These are phyloP conservation scores for Ogataea minuta DNA, from an alignment of 805 yeast species.

Conservation along the genomic window DNA sequence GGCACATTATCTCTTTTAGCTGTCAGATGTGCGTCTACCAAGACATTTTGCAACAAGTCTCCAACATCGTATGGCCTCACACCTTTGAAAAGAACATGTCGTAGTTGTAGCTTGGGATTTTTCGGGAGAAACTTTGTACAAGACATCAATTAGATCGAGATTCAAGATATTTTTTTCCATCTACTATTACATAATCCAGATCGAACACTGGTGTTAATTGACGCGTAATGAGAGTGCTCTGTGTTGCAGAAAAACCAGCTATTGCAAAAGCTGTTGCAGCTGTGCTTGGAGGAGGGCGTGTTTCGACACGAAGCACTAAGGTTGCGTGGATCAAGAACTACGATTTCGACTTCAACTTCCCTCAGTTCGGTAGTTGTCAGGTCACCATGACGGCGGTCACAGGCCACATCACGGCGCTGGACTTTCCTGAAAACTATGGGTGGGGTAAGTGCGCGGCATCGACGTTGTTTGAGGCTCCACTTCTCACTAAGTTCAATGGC, in stretches of 20 bases:
- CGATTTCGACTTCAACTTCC: slow-evolving; percentile 69
- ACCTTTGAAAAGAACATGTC: slow-evolving; percentile 44
- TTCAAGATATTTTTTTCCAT: background rate
- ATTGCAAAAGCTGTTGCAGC: slow-evolving; percentile 82
- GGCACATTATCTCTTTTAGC: slow-evolving; percentile 40
- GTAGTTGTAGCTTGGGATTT: slow-evolving; percentile 34
- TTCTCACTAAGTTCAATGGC: slow-evolving; percentile 37
- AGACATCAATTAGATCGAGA: slow-evolving; percentile 1
- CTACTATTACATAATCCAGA: slow-evolving; percentile 7
- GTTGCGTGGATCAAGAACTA: slow-evolving; percentile 74
- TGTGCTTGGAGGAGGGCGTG: slow-evolving; percentile 73
- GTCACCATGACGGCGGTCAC: slow-evolving; percentile 90
- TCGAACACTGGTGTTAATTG: slow-evolving; percentile 1
- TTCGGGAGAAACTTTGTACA: slow-evolving; percentile 17
- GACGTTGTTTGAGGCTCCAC: slow-evolving; percentile 68
- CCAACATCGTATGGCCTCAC: slow-evolving; percentile 47
- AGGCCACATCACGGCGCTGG: slow-evolving; percentile 76
- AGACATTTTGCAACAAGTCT: slow-evolving; percentile 50
- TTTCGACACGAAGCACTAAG: slow-evolving; percentile 44
- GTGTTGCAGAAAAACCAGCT: slow-evolving; percentile 97
- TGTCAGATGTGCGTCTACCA: slow-evolving; percentile 56
- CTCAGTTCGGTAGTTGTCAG: slow-evolving; percentile 57
- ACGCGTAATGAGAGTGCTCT: slow-evolving; percentile 64
- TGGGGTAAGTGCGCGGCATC: slow-evolving; percentile 71
- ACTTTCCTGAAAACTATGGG: slow-evolving; percentile 58